These are phyloP conservation scores for Smallanthus sonchifolius DNA, from an alignment of 129 eudicot species.

Conservation along the genomic window DNA sequence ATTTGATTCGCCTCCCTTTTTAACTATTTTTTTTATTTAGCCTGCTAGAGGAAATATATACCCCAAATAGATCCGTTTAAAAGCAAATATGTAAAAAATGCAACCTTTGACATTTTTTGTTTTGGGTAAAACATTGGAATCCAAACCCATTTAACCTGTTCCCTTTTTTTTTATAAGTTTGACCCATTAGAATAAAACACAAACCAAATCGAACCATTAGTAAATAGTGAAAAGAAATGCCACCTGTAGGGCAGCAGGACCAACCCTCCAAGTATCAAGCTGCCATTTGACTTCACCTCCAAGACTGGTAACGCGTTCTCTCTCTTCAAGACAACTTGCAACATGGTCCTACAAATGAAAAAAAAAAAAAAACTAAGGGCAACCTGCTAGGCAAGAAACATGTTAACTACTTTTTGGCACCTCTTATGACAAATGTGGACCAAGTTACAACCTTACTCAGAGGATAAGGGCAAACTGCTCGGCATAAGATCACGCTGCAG, in stretches of 20 bases:
- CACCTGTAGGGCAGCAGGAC: conserved; percentile 95
- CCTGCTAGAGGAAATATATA: neutral
- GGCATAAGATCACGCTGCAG: conserved; percentile 81
- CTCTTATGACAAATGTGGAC: neutral
- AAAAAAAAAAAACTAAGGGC: conserved; percentile 13
- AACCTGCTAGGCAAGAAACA: conserved; percentile 2
- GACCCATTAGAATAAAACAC: neutral
- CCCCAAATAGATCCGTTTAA: neutral
- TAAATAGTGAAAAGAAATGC: neutral
- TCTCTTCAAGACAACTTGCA: conserved; percentile 83
- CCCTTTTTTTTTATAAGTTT: neutral
- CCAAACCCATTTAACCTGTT: neutral
- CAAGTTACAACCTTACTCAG: conserved; percentile 62
- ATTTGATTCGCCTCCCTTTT: neutral
- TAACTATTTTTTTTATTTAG: no score
- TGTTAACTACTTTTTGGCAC: neutral
- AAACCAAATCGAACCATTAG: neutral
- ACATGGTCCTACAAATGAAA: conserved; percentile 82
- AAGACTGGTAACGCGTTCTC: conserved; percentile 62
- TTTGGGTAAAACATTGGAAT: neutral
- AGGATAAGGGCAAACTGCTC: conserved; percentile 59
- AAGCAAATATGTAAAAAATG: neutral
- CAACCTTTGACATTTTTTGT: neutral
- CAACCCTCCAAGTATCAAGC: conserved; percentile 97
- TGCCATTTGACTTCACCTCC: conserved; percentile 90